Evolutionary conservation across 257 asterid species (phyloP).

Genomic region (Scutellaria barbata): DNA sequence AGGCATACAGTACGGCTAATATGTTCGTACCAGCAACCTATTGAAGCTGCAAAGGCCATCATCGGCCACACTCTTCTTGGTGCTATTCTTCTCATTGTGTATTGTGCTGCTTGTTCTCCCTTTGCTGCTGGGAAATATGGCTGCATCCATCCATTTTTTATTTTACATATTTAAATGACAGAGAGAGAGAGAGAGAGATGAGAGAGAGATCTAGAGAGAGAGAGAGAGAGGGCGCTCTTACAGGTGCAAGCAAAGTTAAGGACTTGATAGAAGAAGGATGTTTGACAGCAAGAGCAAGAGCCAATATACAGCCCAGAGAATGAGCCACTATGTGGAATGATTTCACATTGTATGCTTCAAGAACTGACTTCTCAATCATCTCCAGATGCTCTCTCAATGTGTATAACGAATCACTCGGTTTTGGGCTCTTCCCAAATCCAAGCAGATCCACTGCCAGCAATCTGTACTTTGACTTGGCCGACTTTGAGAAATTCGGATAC

Average conservation of each 20-base stretch:
- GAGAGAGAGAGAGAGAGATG: too few relatives aligned
- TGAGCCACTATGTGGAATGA: conserved; percentile 96
- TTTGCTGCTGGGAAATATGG: conserved; percentile 91
- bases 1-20: conserved; percentile 80
- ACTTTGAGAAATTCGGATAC: conserved; percentile 75
- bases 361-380: conserved; percentile 83
- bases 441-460: conserved; percentile 87
- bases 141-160: conserved; percentile 51
- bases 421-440: conserved; percentile 95
- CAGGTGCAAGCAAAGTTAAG: conserved; percentile 86
- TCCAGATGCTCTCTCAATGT: conserved; percentile 85
- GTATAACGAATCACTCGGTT: conserved; percentile 81
- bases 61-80: conserved; percentile 93
- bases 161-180: too few relatives aligned
- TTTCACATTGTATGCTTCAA: conserved; percentile 69
- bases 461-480: conserved; percentile 71
- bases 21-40: conserved; percentile 97
- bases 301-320: conserved; percentile 91
- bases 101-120: conserved; percentile 75
- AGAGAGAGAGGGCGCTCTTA: conserved; percentile 29
- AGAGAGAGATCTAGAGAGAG: not conserved
- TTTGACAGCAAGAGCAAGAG: conserved; percentile 86
- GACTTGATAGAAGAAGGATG: conserved; percentile 70
- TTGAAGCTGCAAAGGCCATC: conserved; percentile 77
- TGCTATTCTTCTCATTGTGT: conserved; percentile 85